phyloP scores from a whole-genome alignment of 805 yeast genomes.

The Saturnispora gosingensis region DNA sequence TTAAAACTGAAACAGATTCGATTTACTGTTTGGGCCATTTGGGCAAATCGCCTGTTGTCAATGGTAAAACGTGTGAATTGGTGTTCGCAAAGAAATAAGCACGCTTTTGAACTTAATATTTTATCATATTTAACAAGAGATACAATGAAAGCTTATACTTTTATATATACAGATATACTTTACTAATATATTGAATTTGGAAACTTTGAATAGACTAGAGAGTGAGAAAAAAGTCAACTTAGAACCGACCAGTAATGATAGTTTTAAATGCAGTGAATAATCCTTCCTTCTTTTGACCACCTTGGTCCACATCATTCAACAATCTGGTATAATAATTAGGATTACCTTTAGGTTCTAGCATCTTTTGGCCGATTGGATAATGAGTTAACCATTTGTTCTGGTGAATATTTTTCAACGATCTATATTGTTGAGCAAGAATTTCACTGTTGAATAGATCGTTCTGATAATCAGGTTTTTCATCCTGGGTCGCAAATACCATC shows the following conservation, averaged over 20 bases:
- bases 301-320: slow-evolving; percentile 48
- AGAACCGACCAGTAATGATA: slow-evolving; percentile 62
- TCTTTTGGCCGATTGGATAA: slow-evolving; percentile 56
- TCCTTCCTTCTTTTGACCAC: slow-evolving; percentile 61
- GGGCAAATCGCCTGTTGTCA: slow-evolving; percentile 15
- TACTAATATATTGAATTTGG: not conserved
- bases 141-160: not conserved
- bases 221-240: not conserved
- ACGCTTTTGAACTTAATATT: not conserved
- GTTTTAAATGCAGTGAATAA: slow-evolving; percentile 60
- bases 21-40: slow-evolving; percentile 17
- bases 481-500: slow-evolving; percentile 28
- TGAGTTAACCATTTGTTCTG: slow-evolving; percentile 54
- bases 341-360: slow-evolving; percentile 76
- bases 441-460: slow-evolving; percentile 43
- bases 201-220: not conserved
- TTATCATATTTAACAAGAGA: not conserved
- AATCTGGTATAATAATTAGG: slow-evolving; percentile 69
- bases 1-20: slow-evolving; percentile 46
- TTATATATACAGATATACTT: slow-evolving; percentile 3
- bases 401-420: slow-evolving; percentile 46
- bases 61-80: slow-evolving; percentile 16
- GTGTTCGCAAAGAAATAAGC: slow-evolving; percentile 26
- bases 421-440: slow-evolving; percentile 42
- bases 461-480: slow-evolving; percentile 32